phyloP scores from a whole-genome alignment of 169 alveolate species.

The Cryptosporidium parvum region DNA sequence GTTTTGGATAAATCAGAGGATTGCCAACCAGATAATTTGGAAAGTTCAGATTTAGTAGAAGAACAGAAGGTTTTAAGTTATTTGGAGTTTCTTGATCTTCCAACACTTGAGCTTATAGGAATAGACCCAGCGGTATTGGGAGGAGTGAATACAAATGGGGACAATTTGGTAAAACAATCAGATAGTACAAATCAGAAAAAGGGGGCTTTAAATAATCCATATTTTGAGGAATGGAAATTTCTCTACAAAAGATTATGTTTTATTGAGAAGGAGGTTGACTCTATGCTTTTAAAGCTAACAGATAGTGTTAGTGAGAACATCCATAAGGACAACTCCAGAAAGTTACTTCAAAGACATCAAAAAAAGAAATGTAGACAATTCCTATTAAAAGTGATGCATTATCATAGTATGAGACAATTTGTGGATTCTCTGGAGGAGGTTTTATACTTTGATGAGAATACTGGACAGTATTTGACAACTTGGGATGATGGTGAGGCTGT shows the following conservation, averaged over 20 bases:
- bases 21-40: neutral
- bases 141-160: neutral
- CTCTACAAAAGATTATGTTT: constrained; percentile 27
- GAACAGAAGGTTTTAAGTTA: constrained; percentile 18
- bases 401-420: constrained; percentile 70
- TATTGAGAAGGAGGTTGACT: constrained; percentile 50
- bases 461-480: constrained; percentile 47
- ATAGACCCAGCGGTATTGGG: neutral
- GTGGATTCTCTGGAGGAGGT: constrained; percentile 69
- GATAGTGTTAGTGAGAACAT: constrained; percentile 6
- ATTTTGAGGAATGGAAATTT: constrained; percentile 68
- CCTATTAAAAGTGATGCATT: constrained; percentile 46
- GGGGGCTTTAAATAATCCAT: neutral
- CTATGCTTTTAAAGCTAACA: constrained; percentile 12
- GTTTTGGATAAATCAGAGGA: neutral
- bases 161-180: neutral
- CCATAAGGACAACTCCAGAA: constrained; percentile 41
- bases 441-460: constrained; percentile 44
- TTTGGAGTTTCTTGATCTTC: constrained; percentile 53
- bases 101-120: constrained; percentile 57
- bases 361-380: constrained; percentile 37
- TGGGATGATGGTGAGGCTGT: constrained; percentile 76
- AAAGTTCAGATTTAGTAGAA: neutral
- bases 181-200: neutral
- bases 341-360: constrained; percentile 57